Percentiles rank a stretch among this genome's conserved stretches.
Conservation (phyloP, 2,329 filamentous ascomycete genomes). For the Pseudogymnoascus sp. region DNA sequence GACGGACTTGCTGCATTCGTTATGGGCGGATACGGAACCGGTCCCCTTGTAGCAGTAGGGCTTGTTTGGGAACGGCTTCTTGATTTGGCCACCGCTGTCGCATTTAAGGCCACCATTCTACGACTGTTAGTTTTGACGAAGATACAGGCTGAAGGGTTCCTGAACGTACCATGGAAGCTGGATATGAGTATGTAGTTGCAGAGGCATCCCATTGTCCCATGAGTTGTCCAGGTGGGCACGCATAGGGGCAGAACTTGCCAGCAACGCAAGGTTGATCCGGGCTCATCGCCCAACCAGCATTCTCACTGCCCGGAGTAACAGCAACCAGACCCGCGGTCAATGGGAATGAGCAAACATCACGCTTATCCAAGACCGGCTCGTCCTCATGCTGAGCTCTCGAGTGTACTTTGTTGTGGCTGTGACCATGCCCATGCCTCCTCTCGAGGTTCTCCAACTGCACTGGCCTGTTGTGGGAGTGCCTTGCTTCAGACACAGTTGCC, state of each 20-base stretch:
- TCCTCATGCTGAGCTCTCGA: constrained; percentile 16
- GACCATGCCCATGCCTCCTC: constrained; percentile 19
- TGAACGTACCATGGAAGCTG: constrained; percentile 59
- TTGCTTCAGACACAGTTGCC: constrained; percentile 25
- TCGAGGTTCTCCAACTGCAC: constrained; percentile 22
- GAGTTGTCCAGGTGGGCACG: constrained; percentile 66
- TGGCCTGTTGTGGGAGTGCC: constrained; percentile 15
- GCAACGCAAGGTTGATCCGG: constrained; percentile 61
- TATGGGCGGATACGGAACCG: constrained; percentile 55
- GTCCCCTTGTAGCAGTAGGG: constrained; percentile 64
- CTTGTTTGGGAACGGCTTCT: constrained; percentile 59
- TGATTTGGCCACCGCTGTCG: constrained; percentile 53
- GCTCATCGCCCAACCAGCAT: constrained; percentile 74
- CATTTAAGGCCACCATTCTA: constrained; percentile 70
- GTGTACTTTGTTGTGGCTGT: constrained; percentile 17
- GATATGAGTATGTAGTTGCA: constrained; percentile 58
- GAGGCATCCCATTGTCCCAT: constrained; percentile 71
- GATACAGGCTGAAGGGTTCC: not conserved
- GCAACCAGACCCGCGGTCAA: constrained; percentile 56
- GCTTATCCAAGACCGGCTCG: constrained; percentile 19
- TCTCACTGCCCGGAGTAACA: constrained; percentile 54
- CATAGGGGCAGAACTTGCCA: constrained; percentile 66
- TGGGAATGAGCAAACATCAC: constrained; percentile 54
- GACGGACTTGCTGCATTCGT: constrained; percentile 53
- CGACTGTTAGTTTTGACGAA: constrained; percentile 12